Base-by-base conservation (phyloP, 345 rosid species). In the Gossypium herbaceum region DNA sequence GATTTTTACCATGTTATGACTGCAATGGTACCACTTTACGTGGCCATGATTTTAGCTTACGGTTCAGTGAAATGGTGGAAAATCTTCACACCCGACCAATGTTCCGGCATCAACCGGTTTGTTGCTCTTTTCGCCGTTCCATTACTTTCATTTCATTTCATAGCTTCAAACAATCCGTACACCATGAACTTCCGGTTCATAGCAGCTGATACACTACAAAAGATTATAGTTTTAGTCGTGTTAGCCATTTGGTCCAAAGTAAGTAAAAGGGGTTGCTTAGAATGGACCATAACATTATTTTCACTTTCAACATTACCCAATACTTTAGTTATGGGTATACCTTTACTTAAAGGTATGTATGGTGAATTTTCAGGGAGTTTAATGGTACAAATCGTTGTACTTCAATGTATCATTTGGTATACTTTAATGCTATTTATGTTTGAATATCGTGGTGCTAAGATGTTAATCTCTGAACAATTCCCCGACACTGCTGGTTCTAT, bases 11-110 rank as follows among this genome's bases (percentile, higher is more conserved):
- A 95, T 76, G 99, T 95, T 9, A 93, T 95, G 98, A 95, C 99
- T 12, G 97, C 99, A 34, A 81, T 95, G 96, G 99, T 93, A 34
- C 99, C 99, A 45, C 92, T 95, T 39, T 95, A 95, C 82, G 99
- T 95, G 83, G 99, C 99, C 76, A 93, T 95, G 98, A 81, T 88
- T 73, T 78, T 95, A 48, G 99, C 98, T 3, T 95, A 95, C 72
- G 98, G 99, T 20, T 95, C 99, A 0, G 99, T 95, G 55, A 92
- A 90, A 77, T 95, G 99, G 99, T 95, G 99, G 99, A 93, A 93
- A 75, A 93, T 95, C 71, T 95, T 95, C 86, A 85, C 94, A 16
- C 99, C 97, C 1, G 98, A 90, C 39, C 99, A 95, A 78, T 95
- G 99, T 81, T 93, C 98, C 34, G 99, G 98, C 61, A 95, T 95